Evolutionary conservation across 768 basidiomycete genomes (phyloP).

Genomic region (Pleurotus pulmonarius): DNA sequence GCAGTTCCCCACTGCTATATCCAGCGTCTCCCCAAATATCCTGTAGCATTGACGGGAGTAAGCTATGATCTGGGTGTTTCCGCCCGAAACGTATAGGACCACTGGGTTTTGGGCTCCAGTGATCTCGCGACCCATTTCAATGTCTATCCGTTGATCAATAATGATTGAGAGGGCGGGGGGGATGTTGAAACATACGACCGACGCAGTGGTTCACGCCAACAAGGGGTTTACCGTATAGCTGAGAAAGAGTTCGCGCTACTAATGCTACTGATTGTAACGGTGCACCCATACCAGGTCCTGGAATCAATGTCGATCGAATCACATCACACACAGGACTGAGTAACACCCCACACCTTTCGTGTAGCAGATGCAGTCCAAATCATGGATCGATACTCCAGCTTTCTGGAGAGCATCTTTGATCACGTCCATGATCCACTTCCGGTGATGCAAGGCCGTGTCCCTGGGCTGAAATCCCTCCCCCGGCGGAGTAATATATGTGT

Average conservation of each 20-base stretch:
- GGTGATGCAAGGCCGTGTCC: constrained; percentile 94
- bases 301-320: neutral
- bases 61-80: constrained; percentile 98
- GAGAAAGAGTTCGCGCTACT: constrained; percentile 86
- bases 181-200: constrained; percentile 65
- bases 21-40: constrained; percentile 97
- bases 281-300: constrained; percentile 99
- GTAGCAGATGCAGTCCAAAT: constrained; percentile 93
- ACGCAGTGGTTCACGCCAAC: constrained; percentile 99
- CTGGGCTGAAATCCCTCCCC: constrained; percentile 96
- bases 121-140: constrained; percentile 96
- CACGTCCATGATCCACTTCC: constrained; percentile 85
- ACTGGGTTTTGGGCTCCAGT: constrained; percentile 94
- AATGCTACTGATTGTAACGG: constrained; percentile 93
- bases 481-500: constrained; percentile 98
- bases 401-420: constrained; percentile 71
- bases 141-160: constrained; percentile 52
- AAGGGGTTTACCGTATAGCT: constrained; percentile 86
- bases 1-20: constrained; percentile 99
- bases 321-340: neutral
- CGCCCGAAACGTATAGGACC: constrained; percentile 96
- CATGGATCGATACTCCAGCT: constrained; percentile 66
- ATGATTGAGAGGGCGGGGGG: constrained; percentile 1
- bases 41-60: constrained; percentile 97
- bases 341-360: constrained; percentile 76